Evolutionary conservation across 2,329 filamentous ascomycete genomes (phyloP).

Genomic region (Colletotrichum musae): DNA sequence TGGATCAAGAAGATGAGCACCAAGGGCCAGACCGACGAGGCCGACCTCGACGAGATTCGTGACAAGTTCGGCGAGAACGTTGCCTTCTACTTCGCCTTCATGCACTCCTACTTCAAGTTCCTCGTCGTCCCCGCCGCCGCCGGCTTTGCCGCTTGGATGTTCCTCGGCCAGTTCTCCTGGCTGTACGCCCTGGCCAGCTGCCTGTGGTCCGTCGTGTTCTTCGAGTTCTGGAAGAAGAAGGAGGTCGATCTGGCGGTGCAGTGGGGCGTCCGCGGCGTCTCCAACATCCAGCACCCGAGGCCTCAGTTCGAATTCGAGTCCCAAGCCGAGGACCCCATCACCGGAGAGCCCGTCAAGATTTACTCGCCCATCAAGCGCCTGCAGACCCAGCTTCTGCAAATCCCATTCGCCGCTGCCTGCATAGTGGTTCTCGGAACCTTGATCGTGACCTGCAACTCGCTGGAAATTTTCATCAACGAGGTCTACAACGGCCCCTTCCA

Average conservation of each 20-base stretch:
- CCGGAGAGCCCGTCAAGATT: slow-evolving; percentile 81
- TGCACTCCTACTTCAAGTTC: slow-evolving; percentile 91
- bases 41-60: slow-evolving; percentile 81
- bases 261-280: slow-evolving; percentile 91
- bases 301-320: slow-evolving; percentile 85
- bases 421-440: slow-evolving; percentile 81
- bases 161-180: slow-evolving; percentile 88
- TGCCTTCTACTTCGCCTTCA: slow-evolving; percentile 95
- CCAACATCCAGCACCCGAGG: slow-evolving; percentile 82
- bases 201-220: slow-evolving; percentile 90
- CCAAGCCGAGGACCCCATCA: slow-evolving; percentile 83
- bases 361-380: slow-evolving; percentile 85
- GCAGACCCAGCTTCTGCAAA: slow-evolving; percentile 81
- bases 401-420: slow-evolving; percentile 87
- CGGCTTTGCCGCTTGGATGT: slow-evolving; percentile 82
- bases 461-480: slow-evolving; percentile 96
- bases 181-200: slow-evolving; percentile 84
- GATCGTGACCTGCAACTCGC: slow-evolving; percentile 88
- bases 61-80: slow-evolving; percentile 86
- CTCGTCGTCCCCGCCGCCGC: slow-evolving; percentile 85
- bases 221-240: slow-evolving; percentile 97
- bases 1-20: slow-evolving; percentile 84
- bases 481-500: slow-evolving; percentile 93
- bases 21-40: slow-evolving; percentile 76
- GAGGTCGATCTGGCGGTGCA: slow-evolving; percentile 88